Evolutionary conservation across 768 basidiomycete genomes (phyloP), one percentile per base, ranked within the genome.

Genomic region (Multifurca ochricompacta): DNA sequence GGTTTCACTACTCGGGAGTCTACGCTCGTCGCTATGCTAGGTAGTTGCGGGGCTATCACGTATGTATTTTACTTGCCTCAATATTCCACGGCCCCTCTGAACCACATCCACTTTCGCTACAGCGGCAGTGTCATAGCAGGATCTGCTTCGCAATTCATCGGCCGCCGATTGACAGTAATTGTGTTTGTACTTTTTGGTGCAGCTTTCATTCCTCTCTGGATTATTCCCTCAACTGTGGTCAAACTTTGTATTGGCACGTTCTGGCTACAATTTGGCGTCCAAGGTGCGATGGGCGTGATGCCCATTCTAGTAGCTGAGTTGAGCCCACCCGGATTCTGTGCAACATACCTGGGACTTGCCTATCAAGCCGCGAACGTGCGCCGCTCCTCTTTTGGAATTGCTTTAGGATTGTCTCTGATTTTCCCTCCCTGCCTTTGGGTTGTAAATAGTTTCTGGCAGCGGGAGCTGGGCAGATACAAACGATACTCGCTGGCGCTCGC

Each of bases 281-380:
- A 78, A 59, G 74, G 74, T 1, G 46, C 56, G 31, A 53, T 35
- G 51, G 59, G 59, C 18, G 56, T 60, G 16, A 62, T 68, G 13
- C 74, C 76, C 19, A 69, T 77, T 54, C 70, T 70, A 64, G 68
- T 78, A 18, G 61, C 64, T 41, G 77, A 79, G 63, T 62, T 74
- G 36, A 69, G 72, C 0, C 77, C 77, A 4, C 70, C 73, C 6
- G 75, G 73, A 1, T 77, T 75, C 70, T 67, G 76, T 43, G 72
- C 74, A 3, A 68, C 71, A 4, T 77, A 73, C 60, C 70, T 69
- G 19, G 73, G 75, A 35, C 59, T 74, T 3, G 66, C 70, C 7
- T 76, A 73, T 59, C 75, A 75, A 48, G 52, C 73, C 30, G 73
- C 74, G 21, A 72, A 68, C 64, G 61, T 65, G 35, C 6, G 48